phyloP scores from a whole-genome alignment of 768 basidiomycete species.

The Leccinellum albellum region DNA sequence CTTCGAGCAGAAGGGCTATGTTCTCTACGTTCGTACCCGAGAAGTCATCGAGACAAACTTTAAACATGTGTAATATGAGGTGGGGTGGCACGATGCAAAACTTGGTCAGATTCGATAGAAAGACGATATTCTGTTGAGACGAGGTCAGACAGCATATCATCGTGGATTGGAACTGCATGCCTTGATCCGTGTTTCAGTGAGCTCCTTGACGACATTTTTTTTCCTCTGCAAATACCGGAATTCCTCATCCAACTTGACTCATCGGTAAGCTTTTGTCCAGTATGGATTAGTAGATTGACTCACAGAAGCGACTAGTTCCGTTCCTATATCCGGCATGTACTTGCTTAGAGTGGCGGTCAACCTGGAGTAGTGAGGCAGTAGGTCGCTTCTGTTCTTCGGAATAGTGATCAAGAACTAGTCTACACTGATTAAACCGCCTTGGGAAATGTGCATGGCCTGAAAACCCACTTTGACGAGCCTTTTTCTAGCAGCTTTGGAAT shows the following conservation, averaged over 20 bases:
- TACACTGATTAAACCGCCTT: constrained; percentile 7
- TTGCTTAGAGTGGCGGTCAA: constrained; percentile 82
- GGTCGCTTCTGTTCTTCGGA: constrained; percentile 83
- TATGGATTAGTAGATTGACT: constrained; percentile 28
- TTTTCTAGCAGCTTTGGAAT: constrained; percentile 94
- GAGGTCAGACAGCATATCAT: background rate
- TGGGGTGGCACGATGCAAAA: constrained; percentile 89
- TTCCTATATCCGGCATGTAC: constrained; percentile 93
- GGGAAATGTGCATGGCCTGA: background rate
- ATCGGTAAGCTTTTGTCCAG: constrained; percentile 2
- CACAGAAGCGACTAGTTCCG: constrained; percentile 77
- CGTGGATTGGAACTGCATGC: constrained; percentile 35
- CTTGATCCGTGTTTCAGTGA: constrained; percentile 82
- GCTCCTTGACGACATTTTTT: constrained; percentile 87
- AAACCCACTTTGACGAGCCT: constrained; percentile 72
- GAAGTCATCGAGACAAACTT: constrained; percentile 96
- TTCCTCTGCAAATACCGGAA: constrained; percentile 94
- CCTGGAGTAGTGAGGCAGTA: constrained; percentile 90
- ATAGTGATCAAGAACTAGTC: constrained; percentile 74
- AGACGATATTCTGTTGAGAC: constrained; percentile 73
- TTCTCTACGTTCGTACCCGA: constrained; percentile 91
- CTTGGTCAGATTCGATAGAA: constrained; percentile 91
- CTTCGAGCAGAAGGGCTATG: constrained; percentile 85
- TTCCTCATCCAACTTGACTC: constrained; percentile 84
- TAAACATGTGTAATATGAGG: constrained; percentile 91